Conservation (phyloP, 1,284 basidiomycete genomes). For the Papiliotrema laurentii region DNA sequence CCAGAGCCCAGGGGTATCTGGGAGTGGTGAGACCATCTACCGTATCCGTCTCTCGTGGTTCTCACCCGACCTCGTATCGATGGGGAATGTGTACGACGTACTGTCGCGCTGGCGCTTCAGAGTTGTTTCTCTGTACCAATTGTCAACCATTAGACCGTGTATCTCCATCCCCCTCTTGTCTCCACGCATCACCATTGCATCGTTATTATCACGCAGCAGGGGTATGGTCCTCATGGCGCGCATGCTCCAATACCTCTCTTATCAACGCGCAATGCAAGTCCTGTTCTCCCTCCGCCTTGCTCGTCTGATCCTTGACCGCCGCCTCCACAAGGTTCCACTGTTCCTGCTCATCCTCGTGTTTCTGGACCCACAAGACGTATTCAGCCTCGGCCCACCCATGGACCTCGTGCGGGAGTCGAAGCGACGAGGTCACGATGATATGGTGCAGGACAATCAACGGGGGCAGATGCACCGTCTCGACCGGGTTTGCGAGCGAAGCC, state of each 20-base stretch:
- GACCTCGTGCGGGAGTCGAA: constrained; percentile 75
- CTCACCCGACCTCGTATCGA: no score
- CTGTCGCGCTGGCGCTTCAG: no score
- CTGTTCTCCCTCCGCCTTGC: constrained; percentile 16
- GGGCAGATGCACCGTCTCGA: constrained; percentile 65
- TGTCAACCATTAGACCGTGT: no score
- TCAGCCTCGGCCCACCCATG: constrained; percentile 90
- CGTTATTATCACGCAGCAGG: neutral
- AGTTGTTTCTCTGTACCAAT: no score
- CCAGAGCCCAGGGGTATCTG: constrained; percentile 18
- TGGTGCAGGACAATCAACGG: constrained; percentile 83
- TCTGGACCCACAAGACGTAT: constrained; percentile 54
- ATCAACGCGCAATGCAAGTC: constrained; percentile 26
- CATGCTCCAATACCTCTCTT: constrained; percentile 35
- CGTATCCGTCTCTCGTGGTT: neutral
- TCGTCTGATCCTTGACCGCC: constrained; percentile 35
- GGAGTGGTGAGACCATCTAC: constrained; percentile 13
- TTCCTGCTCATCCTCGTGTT: constrained; percentile 36
- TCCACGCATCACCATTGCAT: no score
- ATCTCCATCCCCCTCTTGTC: no score
- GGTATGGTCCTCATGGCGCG: constrained; percentile 7
- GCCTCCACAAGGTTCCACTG: constrained; percentile 38
- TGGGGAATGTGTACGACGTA: no score
- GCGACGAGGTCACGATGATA: constrained; percentile 79
- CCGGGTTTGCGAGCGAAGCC: constrained; percentile 58